Evolutionary conservation across 2,329 filamentous ascomycete genomes (phyloP).

Genomic region (Diaporthe helianthi): DNA sequence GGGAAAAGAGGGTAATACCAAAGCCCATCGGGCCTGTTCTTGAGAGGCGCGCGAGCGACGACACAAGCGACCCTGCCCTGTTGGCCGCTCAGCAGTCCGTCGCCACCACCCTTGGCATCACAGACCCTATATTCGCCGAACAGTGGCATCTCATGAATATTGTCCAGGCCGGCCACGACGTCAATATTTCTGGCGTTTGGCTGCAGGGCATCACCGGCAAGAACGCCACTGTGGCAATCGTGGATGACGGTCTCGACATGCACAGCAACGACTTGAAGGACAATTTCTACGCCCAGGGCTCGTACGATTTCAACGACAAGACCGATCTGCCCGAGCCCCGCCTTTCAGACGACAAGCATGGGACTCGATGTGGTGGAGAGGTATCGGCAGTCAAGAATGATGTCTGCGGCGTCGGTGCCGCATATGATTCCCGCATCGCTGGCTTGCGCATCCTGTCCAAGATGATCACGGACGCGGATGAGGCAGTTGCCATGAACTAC

Average conservation of each 20-base stretch:
- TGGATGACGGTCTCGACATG: conserved; percentile 97
- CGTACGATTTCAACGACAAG: conserved; percentile 95
- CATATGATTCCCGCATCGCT: conserved; percentile 88
- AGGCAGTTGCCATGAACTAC: conserved; percentile 92
- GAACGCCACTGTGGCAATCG: conserved; percentile 88
- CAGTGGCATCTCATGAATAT: conserved; percentile 97
- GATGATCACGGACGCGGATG: conserved; percentile 88
- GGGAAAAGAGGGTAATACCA: conserved; percentile 60
- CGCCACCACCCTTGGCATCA: conserved; percentile 73
- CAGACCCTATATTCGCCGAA: conserved; percentile 88
- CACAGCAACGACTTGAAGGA: conserved; percentile 89
- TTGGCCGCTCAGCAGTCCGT: conserved; percentile 66
- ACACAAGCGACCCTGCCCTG: conserved; percentile 40
- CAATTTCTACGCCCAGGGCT: conserved; percentile 93
- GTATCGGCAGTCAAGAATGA: conserved; percentile 91
- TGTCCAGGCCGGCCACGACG: conserved; percentile 81
- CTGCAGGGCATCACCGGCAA: conserved; percentile 87
- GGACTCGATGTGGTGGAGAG: conserved; percentile 93
- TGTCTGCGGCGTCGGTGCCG: conserved; percentile 93
- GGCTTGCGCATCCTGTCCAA: conserved; percentile 93
- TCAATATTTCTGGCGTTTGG: conserved; percentile 97
- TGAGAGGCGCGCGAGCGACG: conserved; percentile 33
- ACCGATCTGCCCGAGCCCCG: conserved; percentile 78
- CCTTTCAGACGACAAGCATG: conserved; percentile 86
- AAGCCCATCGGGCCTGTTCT: conserved; percentile 42